Evolutionary conservation across 768 basidiomycete species (phyloP).

Genomic region (Tubosaeta sp.): DNA sequence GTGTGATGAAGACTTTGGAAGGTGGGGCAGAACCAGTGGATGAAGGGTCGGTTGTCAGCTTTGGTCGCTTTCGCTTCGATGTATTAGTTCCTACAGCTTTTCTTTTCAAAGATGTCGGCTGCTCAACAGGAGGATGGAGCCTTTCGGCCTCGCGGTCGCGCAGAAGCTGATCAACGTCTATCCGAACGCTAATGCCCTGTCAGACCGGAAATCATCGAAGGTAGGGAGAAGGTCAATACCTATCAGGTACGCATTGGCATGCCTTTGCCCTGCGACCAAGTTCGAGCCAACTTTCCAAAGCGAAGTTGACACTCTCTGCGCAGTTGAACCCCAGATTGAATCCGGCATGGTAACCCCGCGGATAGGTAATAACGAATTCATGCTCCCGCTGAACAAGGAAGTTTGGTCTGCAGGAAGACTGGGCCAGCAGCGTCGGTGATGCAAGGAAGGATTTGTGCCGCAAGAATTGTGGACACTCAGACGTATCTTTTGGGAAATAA

Average conservation of each 20-base stretch:
- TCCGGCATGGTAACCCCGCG: conserved; percentile 92
- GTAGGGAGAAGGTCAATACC: conserved; percentile 38
- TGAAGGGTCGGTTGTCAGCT: conserved; percentile 6
- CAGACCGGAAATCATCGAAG: conserved; percentile 1
- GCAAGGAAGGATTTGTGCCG: conserved; percentile 95
- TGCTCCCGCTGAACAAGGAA: conserved; percentile 86
- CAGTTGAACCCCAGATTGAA: conserved; percentile 97
- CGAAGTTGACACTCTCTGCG: conserved; percentile 97
- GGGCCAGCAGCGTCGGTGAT: conserved; percentile 77
- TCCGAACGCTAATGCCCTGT: conserved; percentile 64
- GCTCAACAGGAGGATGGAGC: conserved; percentile 4
- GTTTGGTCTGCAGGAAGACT: conserved; percentile 79
- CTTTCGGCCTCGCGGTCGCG: conserved; percentile 56
- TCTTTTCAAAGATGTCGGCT: conserved; percentile 32
- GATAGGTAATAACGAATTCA: conserved; percentile 96
- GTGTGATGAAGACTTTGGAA: conserved; percentile 49
- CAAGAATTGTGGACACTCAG: conserved; percentile 87
- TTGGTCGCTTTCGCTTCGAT: conserved; percentile 26
- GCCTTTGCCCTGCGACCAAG: conserved; percentile 76
- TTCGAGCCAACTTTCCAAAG: conserved; percentile 90
- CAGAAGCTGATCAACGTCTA: conserved; percentile 87
- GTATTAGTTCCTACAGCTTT: conserved; percentile 34
- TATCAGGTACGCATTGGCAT: conserved; percentile 70
- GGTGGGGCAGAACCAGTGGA: conserved; percentile 8
- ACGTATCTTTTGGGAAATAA: conserved; percentile 85